phyloP scores from a whole-genome alignment of 208 protist genomes.

The Acanthamoeba triangularis region DNA sequence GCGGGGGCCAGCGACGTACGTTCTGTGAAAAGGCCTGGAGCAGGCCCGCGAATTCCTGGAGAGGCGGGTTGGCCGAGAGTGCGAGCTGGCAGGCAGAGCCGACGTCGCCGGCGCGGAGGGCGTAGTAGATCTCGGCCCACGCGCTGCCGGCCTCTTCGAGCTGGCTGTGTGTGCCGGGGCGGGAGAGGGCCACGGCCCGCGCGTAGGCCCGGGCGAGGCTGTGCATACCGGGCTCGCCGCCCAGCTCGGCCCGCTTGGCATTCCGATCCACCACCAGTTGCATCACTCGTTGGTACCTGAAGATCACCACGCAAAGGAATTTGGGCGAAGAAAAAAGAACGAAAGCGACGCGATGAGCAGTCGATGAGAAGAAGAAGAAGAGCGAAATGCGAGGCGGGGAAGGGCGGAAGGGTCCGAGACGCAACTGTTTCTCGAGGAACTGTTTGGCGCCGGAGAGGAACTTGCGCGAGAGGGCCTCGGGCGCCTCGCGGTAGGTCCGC shows the following conservation, averaged over 20 bases:
- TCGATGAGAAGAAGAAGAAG: neutral
- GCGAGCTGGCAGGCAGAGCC: neutral
- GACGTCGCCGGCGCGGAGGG: neutral
- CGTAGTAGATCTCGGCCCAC: constrained; percentile 59
- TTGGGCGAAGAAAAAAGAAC: neutral
- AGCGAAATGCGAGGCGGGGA: too few relatives aligned
- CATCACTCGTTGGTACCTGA: constrained; percentile 17
- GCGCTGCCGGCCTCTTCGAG: neutral
- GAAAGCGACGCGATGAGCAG: neutral
- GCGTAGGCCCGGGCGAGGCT: constrained; percentile 19
- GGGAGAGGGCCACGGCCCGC: neutral
- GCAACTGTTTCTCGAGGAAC: constrained; percentile 65
- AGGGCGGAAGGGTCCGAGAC: neutral
- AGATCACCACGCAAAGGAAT: too few relatives aligned
- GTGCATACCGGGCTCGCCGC: constrained; percentile 37
- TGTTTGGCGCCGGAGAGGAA: constrained; percentile 39
- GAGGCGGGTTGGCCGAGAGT: neutral
- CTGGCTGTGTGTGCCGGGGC: neutral
- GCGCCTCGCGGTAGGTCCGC: neutral
- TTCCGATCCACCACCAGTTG: constrained; percentile 1
- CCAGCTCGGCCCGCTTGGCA: neutral
- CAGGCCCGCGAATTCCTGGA: neutral
- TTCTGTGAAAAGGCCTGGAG: neutral
- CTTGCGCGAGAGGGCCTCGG: neutral
- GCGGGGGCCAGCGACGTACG: neutral